Evolutionary conservation across 352 stramenopile species (phyloP).

Genomic region (Phytophthora hybrid): DNA sequence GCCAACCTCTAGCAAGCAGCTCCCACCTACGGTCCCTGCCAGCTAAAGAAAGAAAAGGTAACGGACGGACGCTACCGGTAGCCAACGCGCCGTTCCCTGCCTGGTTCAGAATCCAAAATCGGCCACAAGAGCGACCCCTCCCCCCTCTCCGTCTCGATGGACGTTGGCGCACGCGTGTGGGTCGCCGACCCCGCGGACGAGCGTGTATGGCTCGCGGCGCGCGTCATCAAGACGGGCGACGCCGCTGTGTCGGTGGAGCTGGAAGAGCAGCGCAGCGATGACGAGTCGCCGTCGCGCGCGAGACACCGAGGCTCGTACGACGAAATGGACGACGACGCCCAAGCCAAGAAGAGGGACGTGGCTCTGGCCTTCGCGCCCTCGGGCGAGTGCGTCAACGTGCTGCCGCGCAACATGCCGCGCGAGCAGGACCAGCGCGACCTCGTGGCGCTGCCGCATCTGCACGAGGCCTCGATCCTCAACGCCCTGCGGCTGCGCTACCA

Average conservation of each 20-base stretch:
- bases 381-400: constrained; percentile 72
- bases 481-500: constrained; percentile 80
- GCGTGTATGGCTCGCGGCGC: constrained; percentile 70
- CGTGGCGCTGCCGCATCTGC: constrained; percentile 83
- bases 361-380: constrained; percentile 41
- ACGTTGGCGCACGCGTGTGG: constrained; percentile 79
- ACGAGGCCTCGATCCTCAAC: constrained; percentile 88
- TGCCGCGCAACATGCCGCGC: constrained; percentile 71
- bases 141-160: constrained; percentile 51
- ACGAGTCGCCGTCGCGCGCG: constrained; percentile 15
- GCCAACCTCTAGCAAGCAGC: background rate
- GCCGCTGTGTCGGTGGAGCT: constrained; percentile 39
- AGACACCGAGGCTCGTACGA: constrained; percentile 21
- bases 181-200: constrained; percentile 59
- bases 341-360: constrained; percentile 43
- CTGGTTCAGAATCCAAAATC: constrained; percentile 18
- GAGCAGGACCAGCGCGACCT: constrained; percentile 81
- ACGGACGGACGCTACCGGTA: constrained; percentile 10
- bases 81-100: background rate
- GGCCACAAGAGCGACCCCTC: constrained; percentile 4
- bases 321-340: constrained; percentile 11
- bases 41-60: constrained; percentile 14
- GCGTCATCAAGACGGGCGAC: constrained; percentile 32
- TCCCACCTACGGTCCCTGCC: background rate
- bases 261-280: constrained; percentile 13